A percentile compares a stretch with the other conserved stretches of the same genome.
Evolutionary conservation across 106 monocot genomes (phyloP).

Genomic region (Cymbidium sinense): DNA sequence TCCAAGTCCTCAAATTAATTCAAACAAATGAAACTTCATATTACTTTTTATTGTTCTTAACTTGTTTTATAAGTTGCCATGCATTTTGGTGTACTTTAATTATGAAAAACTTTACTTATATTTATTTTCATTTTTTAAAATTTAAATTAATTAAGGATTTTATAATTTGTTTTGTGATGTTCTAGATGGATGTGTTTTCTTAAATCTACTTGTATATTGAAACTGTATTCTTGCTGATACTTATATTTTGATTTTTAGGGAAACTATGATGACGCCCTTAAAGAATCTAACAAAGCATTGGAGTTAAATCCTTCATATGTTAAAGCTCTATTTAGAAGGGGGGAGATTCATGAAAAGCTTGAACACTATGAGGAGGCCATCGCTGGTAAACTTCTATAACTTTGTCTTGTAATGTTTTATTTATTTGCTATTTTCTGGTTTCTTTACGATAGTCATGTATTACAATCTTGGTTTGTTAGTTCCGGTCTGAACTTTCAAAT

Average conservation of each 20-base stretch:
- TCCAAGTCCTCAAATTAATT: too few relatives aligned
- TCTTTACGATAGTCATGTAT: not conserved
- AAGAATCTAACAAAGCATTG: conserved; percentile 47
- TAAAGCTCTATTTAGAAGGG: conserved; percentile 49
- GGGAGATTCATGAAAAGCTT: conserved; percentile 56
- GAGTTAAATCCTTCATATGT: conserved; percentile 50
- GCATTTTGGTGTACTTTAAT: too few relatives aligned
- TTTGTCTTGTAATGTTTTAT: not conserved
- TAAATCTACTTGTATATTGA: too few relatives aligned
- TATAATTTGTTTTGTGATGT: not conserved
- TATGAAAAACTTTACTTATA: too few relatives aligned
- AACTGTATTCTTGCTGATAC: too few relatives aligned
- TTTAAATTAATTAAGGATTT: not conserved
- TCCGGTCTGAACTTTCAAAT: conserved; percentile 3
- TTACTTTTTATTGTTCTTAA: too few relatives aligned
- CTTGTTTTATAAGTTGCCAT: too few relatives aligned
- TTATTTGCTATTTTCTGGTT: not conserved
- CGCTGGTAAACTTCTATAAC: conserved; percentile 19
- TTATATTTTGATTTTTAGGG: conserved; percentile 13
- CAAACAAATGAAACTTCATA: too few relatives aligned
- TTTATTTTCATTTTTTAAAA: too few relatives aligned
- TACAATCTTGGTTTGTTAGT: not conserved
- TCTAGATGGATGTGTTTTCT: not conserved
- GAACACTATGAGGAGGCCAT: conserved; percentile 62
- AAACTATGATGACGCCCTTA: conserved; percentile 39